Evolutionary conservation across 2,329 filamentous ascomycete genomes (phyloP), one percentile per base, ranked within the genome.

Genomic region (Trichophyton benhamiae): DNA sequence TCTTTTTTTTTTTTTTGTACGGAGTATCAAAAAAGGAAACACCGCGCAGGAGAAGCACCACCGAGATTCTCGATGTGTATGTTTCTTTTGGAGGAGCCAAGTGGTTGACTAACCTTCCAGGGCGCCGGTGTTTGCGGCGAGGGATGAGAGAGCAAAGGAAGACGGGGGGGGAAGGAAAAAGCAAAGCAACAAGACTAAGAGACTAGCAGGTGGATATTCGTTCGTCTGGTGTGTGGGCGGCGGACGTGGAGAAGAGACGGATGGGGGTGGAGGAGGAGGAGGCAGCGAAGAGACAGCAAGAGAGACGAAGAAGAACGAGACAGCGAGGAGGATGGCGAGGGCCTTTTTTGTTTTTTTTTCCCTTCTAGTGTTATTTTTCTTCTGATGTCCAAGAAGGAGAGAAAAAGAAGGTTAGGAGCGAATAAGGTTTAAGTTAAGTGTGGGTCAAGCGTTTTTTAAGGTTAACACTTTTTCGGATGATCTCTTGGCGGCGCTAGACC

Each of bases 381-480:
- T 44, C 41, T 44, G 41, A 44, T 44, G 41, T 44, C n/a, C 41
- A 48, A 48, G 20, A 48, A 48, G 20, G 44, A 20, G 44, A 20
- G 20, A 53, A 53, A 53, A 53, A 53, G 49, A 53, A 53, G 49
- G 49, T 53, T 53, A 53, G 9, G 49, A 53, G 22, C 49, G 22
- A 53, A n/a, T 53, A 53, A 53, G 49, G 49, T 53, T 53, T 33
- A 53, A 53, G 49, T 53, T 53, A 30, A 17, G 49, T 53, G 41
- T 53, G 49, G 49, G 49, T 53, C 41, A 53, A 48, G 49, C 25
- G 49, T 53, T 53, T 44, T 53, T 53, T 53, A 53, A 53, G 49
- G 49, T 53, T 53, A 53, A n/a, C 49, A 33, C 49, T 53, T 53
- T 52, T 52, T 53, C 49, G 49, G 49, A 20, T 25, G 49, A 53